Base-by-base conservation (phyloP, 257 asterid species). In the Gentiana straminea region DNA sequence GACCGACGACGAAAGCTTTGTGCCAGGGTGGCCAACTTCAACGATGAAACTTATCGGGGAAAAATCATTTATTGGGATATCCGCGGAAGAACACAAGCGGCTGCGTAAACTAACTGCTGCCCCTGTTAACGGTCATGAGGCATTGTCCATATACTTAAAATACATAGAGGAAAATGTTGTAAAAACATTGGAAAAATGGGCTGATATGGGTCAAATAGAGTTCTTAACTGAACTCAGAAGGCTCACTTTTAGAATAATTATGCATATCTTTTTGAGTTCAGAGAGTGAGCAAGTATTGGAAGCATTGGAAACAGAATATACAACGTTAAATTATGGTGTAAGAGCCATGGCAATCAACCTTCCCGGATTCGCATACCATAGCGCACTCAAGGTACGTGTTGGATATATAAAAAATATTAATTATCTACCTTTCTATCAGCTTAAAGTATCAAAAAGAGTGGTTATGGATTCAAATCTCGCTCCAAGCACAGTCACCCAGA, bases 331-430 rank as follows among this genome's bases (percentile, higher is more conserved):
- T 38, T 66, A 88, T 54, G 98, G 98, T 15, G 83, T 92, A 51
- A 68, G 98, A 52, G 82, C 98, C 6, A 73, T 92, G 98, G 86
- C 88, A 1, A 77, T 92, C 56, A 88, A 92, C 64, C 32, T 92
- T 13, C 96, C 97, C 0, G 95, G 98, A 66, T 91, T 92, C 54
- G 86, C 94, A 55, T 88, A 87, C 73, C 70, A 88, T 60, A 62
- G 70, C 3, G 95, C 95, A 1, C 94, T 92, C 49, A 88, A 85
- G 95, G 98, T 86, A 37, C 45, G 33, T 24, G 84, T 13, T 52
- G 45, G 32, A 7, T 34, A 4, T 44, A 6, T 15, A 15, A 0
- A 15, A 15, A 15, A 15, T 15, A 0, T 15, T 15, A 15, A 15
- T 15, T 15, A 15, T 15, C 24, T 15, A 15, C 24, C 24, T 15